Conservation (phyloP, 2,329 filamentous ascomycete genomes). For the Pestalotiopsis sp. region DNA sequence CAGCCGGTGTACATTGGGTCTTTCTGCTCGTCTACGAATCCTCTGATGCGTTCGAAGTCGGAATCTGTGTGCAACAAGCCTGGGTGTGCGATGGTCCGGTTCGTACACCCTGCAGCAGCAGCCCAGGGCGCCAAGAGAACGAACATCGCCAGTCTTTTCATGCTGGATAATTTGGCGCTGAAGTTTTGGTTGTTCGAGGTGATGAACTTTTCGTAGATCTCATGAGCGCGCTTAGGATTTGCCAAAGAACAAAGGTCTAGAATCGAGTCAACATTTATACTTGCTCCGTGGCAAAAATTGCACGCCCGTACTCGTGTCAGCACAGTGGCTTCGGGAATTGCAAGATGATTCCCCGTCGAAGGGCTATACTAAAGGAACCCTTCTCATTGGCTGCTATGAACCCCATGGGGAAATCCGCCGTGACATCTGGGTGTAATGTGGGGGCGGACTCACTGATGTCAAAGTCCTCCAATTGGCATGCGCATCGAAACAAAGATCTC, state of each 20-base stretch:
- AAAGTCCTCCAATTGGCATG: not conserved
- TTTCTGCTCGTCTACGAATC: conserved; percentile 7
- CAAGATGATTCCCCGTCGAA: not conserved
- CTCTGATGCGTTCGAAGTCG: conserved; percentile 14
- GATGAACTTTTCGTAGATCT: not conserved
- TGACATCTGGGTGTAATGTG: not conserved
- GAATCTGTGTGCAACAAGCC: conserved; percentile 16
- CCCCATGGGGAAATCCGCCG: not conserved
- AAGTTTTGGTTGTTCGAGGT: too few relatives aligned
- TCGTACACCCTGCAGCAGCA: not conserved
- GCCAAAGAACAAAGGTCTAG: not conserved
- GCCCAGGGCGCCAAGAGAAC: not conserved
- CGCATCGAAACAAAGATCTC: not conserved
- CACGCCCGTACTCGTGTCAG: not conserved
- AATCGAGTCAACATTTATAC: not conserved
- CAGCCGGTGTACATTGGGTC: conserved; percentile 17
- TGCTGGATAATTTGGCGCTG: not conserved
- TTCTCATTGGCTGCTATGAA: not conserved
- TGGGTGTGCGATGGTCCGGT: conserved; percentile 7
- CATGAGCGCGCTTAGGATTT: not conserved
- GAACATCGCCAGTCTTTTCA: not conserved
- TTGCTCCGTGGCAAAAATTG: not conserved
- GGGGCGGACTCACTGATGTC: not conserved
- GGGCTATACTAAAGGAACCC: not conserved
- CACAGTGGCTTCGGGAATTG: not conserved